phyloP scores from a whole-genome alignment of 805 yeast species.

The Torulaspora delbrueckii region DNA sequence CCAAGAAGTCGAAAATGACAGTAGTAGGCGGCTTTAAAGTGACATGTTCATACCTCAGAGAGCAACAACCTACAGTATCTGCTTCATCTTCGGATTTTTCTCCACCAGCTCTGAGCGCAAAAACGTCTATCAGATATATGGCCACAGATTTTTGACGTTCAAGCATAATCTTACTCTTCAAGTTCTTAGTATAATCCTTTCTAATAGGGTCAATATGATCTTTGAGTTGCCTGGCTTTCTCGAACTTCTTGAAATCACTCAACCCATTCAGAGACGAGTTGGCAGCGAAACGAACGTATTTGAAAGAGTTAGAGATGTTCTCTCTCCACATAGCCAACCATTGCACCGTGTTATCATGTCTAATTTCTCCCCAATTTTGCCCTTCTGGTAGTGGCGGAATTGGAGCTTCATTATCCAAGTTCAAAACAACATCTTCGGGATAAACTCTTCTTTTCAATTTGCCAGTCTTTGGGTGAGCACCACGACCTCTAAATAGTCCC shows the following conservation, averaged over 20 bases:
- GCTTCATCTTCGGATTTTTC: constrained; percentile 97
- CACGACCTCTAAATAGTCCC: constrained; percentile 92
- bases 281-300: constrained; percentile 89
- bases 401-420: constrained; percentile 64
- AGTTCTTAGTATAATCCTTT: constrained; percentile 61
- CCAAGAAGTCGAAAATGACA: constrained; percentile 86
- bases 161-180: constrained; percentile 72
- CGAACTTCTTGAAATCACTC: constrained; percentile 87
- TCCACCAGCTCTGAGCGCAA: constrained; percentile 97
- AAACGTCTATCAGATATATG: constrained; percentile 82
- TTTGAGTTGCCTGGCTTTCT: constrained; percentile 83
- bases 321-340: constrained; percentile 99
- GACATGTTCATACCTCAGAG: constrained; percentile 84
- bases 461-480: constrained; percentile 95
- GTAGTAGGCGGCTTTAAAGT: constrained; percentile 78
- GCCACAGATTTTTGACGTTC: constrained; percentile 93
- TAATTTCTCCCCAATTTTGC: constrained; percentile 84
- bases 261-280: constrained; percentile 87
- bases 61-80: constrained; percentile 97
- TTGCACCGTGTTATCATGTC: constrained; percentile 82
- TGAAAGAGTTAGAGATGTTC: constrained; percentile 74
- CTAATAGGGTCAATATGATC: constrained; percentile 68
- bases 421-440: constrained; percentile 87
- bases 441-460: constrained; percentile 76
- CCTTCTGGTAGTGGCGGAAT: constrained; percentile 84